These are phyloP conservation scores for Echinochloa phyllopogon DNA, from an alignment of 176 grass and related monocot genomes.

Conservation along the genomic window DNA sequence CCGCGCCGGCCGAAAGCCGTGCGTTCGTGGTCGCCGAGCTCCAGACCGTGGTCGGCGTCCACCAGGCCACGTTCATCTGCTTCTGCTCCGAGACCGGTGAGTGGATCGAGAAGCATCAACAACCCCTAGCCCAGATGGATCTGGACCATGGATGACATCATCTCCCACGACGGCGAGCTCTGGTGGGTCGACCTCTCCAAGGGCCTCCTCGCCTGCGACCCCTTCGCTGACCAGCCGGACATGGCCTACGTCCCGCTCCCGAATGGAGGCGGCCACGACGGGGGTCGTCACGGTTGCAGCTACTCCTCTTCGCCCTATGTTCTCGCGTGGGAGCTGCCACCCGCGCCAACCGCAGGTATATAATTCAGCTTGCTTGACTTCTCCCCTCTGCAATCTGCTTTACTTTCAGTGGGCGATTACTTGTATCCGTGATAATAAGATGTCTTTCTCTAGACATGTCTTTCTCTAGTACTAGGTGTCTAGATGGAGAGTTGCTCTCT, in stretches of 20 bases:
- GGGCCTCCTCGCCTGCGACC: conserved; percentile 1
- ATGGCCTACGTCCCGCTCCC: conserved; percentile 14
- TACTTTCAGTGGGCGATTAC: background rate
- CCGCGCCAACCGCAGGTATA: background rate
- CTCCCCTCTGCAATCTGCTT: background rate
- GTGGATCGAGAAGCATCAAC: background rate
- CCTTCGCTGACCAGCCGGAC: background rate
- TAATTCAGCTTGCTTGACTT: background rate
- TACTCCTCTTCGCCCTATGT: background rate
- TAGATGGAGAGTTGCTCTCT: no score
- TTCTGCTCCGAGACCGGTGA: background rate
- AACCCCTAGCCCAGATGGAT: background rate
- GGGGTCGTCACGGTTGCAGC: background rate
- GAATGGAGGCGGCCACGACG: background rate
- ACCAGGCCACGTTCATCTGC: background rate
- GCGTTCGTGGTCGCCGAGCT: background rate
- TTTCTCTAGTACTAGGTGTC: no score
- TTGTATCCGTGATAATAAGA: background rate
- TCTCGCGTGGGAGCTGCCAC: background rate
- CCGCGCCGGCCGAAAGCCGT: background rate
- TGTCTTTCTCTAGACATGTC: background rate
- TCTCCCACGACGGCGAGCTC: conserved; percentile 6
- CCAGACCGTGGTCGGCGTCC: background rate
- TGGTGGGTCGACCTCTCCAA: background rate
- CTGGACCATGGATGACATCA: background rate